Evolutionary conservation across 108 stramenopile genomes (phyloP), one percentile per base, ranked within the genome.

Genomic region (Cyclostephanos invisitatus): DNA sequence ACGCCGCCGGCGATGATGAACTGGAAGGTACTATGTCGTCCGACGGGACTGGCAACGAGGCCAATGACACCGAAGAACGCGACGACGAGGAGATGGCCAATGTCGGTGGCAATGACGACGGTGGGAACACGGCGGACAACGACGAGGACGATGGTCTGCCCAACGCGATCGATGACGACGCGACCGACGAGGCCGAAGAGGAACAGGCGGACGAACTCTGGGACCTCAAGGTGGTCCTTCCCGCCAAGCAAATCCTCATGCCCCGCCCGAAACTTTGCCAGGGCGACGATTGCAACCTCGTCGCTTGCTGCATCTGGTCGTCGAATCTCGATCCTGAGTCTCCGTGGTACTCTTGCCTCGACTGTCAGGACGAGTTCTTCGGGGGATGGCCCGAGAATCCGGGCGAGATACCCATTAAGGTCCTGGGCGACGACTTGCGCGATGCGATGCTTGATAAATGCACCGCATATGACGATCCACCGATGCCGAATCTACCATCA

Each of bases 261-360:
- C 17, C 62, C n/a, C 48, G 57, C 28, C 70, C 74, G 17, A 51
- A 28, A 0, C 21, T 8, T 0, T 75, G 74, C 40, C 40, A 50
- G 22, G 54, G 35, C 11, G 67, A 51, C 15, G 61, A 44, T 37
- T 89, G 88, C 64, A 6, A 60, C 61, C 65, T 59, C 27, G 62
- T 80, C 3, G 79, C 73, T 50, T 75, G 74, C 59, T 61, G 74
- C 61, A 50, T 62, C 25, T 91, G 86, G 82, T 85, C 71, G 28
- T 87, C 86, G 7, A 77, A 79, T 21, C 17, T 56, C 15, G 73
- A 65, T 7, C 84, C 86, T 17, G 85, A 85, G 20, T 64, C 85
- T 17, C 73, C 76, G 17, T 88, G 90, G 90, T 67, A 83, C 48
- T 68, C 84, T 18, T 91, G 90, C 70, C 59, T 79, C 44, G 72